Base-by-base conservation (phyloP, 202 grass and related monocot species). In the Panicum virgatum region DNA sequence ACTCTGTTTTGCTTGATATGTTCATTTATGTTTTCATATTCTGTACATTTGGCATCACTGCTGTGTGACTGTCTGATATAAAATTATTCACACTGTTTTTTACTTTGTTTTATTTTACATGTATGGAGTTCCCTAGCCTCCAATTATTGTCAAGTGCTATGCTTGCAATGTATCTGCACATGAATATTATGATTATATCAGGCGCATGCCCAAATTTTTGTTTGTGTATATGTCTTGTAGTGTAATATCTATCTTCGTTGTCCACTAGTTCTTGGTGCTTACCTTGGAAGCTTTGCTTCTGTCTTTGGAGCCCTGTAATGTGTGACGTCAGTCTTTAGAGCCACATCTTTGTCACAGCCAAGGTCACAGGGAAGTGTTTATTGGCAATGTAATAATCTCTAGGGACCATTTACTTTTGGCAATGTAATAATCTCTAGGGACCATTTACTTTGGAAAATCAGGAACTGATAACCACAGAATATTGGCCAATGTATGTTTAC, bases 371-470 rank as follows among this genome's bases (percentile, higher is more conserved):
- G 30, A 32, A 52, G 46, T 76, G 36, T 44, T 63, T 30, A 26
- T 61, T 69, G 15, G 59, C 50, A 48, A 48, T 68, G 43, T 76
- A 75, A 25, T 69, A 72, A 59, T 86, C n/a, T 59, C 43, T 76
- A 32, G 70, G 11, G 32, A 38, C 12, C n/a, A n/a, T n/a, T n/a
- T n/a, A n/a, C n/a, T n/a, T n/a, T n/a, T n/a, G n/a, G n/a, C n/a
- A n/a, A n/a, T n/a, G n/a, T n/a, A n/a, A n/a, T n/a, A n/a, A n/a
- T n/a, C n/a, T n/a, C n/a, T n/a, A n/a, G n/a, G n/a, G n/a, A n/a
- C n/a, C 59, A 62, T 82, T 61, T 61, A 43, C 25, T 57, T 43
- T 69, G 32, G 72, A 47, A 50, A 75, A 48, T 20, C 2, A 3
- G 59, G 19, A 38, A 62, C 43, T 66, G 37, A 6, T 47, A 50